Percentiles rank a stretch among this genome's conserved stretches.
Evolutionary conservation across 2,329 filamentous ascomycete genomes (phyloP).

Genomic region (Xylariaceae sp.): DNA sequence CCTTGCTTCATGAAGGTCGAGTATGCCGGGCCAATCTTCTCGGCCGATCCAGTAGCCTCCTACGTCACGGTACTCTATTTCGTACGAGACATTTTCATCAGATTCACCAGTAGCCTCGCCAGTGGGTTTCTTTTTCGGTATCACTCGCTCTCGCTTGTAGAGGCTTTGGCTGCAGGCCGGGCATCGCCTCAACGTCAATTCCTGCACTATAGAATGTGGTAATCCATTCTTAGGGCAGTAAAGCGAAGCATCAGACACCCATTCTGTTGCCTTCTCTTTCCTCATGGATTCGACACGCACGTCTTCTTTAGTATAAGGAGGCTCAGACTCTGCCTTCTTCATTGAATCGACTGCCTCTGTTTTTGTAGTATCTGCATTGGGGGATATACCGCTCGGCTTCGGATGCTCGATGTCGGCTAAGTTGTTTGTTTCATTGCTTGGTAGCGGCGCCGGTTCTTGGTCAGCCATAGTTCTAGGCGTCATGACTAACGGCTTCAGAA

Average conservation of each 20-base stretch:
- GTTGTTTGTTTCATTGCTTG: background rate
- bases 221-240: slow-evolving; percentile 1
- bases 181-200: background rate
- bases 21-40: background rate
- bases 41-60: background rate
- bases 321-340: background rate
- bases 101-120: background rate
- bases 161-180: background rate
- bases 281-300: background rate
- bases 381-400: background rate
- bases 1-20: slow-evolving; percentile 2
- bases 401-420: too few species aligned
- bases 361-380: background rate
- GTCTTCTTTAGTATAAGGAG: background rate
- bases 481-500: background rate
- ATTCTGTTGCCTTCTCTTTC: background rate
- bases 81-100: background rate
- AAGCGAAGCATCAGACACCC: background rate
- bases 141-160: background rate
- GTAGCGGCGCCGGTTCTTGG: background rate
- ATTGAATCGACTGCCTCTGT: background rate
- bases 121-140: background rate
- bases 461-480: background rate
- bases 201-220: background rate
- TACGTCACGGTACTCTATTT: background rate